Base-by-base conservation (phyloP, 768 basidiomycete genomes). In the Cystoderma amianthinum region DNA sequence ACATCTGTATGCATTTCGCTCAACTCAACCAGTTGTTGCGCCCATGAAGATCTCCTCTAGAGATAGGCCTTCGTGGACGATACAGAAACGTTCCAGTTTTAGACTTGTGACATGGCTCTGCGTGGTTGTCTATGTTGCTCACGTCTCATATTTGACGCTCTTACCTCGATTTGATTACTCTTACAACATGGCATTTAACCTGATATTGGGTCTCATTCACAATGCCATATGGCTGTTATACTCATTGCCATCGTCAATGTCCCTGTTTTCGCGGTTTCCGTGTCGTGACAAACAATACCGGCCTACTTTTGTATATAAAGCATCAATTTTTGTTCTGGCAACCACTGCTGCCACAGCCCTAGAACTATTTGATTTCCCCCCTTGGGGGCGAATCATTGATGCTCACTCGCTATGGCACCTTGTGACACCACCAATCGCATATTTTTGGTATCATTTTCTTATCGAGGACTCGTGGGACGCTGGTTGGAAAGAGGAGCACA, bases 371-470 rank as follows among this genome's bases (percentile, higher is more conserved):
- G 95, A 99, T 56, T 98, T 98, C 53, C 78, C 92, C 0, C 88
- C 92, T 0, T 70, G 81, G 60, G 54, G 56, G n/a, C 60, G 92
- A 23, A 58, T 80, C 5, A 67, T 97, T 15, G 95, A 98, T 55
- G 92, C 94, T 0, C 96, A 97, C 59, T 72, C 91, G 2, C 62
- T 98, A 12, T 98, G 95, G 96, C 95, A 99, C 59, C 66, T 86
- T 5, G 72, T 78, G 3, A 99, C 95, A 0, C 83, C 75, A 1
- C 83, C 84, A 0, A 76, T 98, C 22, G 77, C 81, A 3, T 54
- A 72, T 36, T 68, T 76, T 35, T 97, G 95, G 93, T 98, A 95
- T 52, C 65, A 73, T n/a, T 94, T 95, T 51, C 58, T 94, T 21
- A 55, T 85, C 5, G 58, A 78, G 49, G 93, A 95, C 57, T 70